Base-by-base conservation (phyloP, 2,329 filamentous ascomycete genomes). In the Fusarium secorum region DNA sequence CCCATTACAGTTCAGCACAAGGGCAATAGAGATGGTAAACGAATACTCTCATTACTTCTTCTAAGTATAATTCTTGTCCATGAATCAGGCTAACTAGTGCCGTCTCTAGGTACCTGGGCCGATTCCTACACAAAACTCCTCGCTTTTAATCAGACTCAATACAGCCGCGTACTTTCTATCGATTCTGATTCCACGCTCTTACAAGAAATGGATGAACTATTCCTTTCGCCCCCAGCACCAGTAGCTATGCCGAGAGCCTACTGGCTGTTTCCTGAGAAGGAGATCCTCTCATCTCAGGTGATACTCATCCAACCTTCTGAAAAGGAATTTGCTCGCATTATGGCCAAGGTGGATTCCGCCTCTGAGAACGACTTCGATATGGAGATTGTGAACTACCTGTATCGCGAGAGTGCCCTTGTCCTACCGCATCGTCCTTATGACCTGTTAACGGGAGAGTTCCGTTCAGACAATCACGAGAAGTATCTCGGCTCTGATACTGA, bases 221-320 rank as follows among this genome's bases (percentile, higher is more conserved):
- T 94, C 79, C 85, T 91, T 35, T 82, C 91, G 5, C 91, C 91
- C 0, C 78, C 83, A 3, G 84, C 86, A 3, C 82, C 86, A 5
- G 85, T 91, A 10, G 90, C 90, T 5, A 90, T 93, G 86, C 90
- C 91, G 2, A 87, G 89, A 32, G 91, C 91, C 10, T 93, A 93
- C 78, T 93, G 91, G 91, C 81, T 89, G 4, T 83, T 87, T 13
- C 86, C 86, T 0, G 81, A 84, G 3, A 83, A 84, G 71, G 84
- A 42, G 36, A 54, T 85, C 5, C 83, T 93, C 17, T 88, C 89
- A 2, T 88, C 87, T 2, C 83, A 88, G 20, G 76, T 91, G n/a
- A 83, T 90, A 72, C 84, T 91, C 10, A 79, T 91, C n/a, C 82
- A 89, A 60, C 91, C 91, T 0, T 87, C 85, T 18, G 76, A 80